phyloP scores from a whole-genome alignment of 495 filamentous ascomycete genomes.

The Penicillium chermesinum region DNA sequence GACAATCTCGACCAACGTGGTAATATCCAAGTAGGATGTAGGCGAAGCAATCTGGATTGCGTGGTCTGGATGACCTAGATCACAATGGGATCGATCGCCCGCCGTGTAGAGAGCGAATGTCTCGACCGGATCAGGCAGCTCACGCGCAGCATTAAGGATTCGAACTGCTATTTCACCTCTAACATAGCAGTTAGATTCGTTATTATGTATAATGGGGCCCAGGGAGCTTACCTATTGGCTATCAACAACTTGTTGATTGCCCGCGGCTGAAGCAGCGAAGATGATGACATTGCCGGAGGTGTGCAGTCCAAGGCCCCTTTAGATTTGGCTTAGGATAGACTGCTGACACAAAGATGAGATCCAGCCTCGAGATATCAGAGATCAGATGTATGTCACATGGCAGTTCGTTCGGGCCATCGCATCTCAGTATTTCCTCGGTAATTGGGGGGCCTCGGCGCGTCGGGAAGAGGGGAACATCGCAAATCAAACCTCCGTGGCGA shows the following conservation, averaged over 20 bases:
- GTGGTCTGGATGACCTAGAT: conserved; percentile 41
- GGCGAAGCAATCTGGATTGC: conserved; percentile 45
- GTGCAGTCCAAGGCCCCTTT: no score
- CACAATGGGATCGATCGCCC: conserved; percentile 49
- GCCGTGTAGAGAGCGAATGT: conserved; percentile 50
- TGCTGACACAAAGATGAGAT: no score
- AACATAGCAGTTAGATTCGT: no score
- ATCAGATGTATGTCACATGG: no score
- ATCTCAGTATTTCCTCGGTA: not conserved
- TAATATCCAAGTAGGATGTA: conserved; percentile 47
- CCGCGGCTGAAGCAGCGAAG: conserved; percentile 23
- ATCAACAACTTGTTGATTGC: conserved; percentile 51
- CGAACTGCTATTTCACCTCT: conserved; percentile 61
- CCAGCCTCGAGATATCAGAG: no score
- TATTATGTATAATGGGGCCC: not conserved
- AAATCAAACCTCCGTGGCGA: not conserved
- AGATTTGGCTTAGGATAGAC: no score
- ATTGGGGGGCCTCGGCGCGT: not conserved
- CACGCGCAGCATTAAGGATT: conserved; percentile 51
- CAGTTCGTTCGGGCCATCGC: no score
- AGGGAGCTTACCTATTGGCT: conserved; percentile 47
- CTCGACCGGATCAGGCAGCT: conserved; percentile 43
- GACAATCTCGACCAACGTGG: conserved; percentile 38
- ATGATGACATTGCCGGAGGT: conserved; percentile 17
- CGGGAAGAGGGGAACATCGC: not conserved